Evolutionary conservation across 179 eudicot genomes (phyloP), one percentile per base, ranked within the genome.

Genomic region (Amaranthus tricolor): DNA sequence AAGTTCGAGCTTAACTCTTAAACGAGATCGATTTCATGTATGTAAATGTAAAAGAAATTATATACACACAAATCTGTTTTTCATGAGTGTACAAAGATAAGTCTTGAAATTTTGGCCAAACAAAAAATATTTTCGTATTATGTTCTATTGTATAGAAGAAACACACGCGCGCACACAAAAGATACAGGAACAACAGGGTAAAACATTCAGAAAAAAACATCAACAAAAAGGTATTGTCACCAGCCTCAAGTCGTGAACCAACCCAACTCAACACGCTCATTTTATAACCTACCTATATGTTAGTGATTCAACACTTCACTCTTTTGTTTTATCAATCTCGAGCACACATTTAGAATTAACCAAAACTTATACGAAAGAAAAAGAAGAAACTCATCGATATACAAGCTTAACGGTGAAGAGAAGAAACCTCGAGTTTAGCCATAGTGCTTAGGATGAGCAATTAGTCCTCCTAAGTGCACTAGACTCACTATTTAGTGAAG

Each of bases 401-500:
- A 55, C 69, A 66, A 78, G 44, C 68, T 58, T 20, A 43, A 5
- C 31, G 68, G 68, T 31, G 81, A 55, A 67, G 49, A 67, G 81
- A 55, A 67, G 49, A 67, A 60, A 53, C n/a, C 62, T 78, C 79
- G 73, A 60, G 58, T 72, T 78, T 31, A 68, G 50, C 17, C 70
- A 55, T 67, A 73, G 70, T n/a, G 75, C 68, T 60, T 78, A 83
- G 71, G 80, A 31, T 31, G 40, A 85, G 62, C 63, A 47, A 20
- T 77, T 60, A 21, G 72, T 68, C 78, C 64, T 81, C 51, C 78
- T 68, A 61, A 55, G 63, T 31, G 73, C 71, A 44, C 63, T 78
- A 19, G 79, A 74, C n/a, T 83, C 85, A n/a, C 80, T 78, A 66
- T 83, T 84, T 12, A 78, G 84, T 11, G 86, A 86, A 24, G 85